These are phyloP conservation scores for Saturnispora sekii DNA, from an alignment of 805 yeast species.

Conservation along the genomic window DNA sequence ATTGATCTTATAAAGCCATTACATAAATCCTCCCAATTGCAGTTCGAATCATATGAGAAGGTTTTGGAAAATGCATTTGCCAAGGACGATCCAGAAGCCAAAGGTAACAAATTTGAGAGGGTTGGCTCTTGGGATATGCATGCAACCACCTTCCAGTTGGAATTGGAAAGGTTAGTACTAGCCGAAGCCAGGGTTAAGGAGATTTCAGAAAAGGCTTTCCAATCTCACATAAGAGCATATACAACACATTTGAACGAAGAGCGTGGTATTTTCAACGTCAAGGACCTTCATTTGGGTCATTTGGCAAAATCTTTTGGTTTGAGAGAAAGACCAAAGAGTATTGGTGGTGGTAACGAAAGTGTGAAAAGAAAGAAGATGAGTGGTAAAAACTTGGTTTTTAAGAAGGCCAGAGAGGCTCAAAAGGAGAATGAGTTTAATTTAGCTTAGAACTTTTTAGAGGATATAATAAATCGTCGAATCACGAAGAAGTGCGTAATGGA, in stretches of 20 bases:
- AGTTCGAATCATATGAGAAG: constrained; percentile 39
- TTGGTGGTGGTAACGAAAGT: constrained; percentile 28
- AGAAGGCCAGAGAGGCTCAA: constrained; percentile 63
- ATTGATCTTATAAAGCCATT: constrained; percentile 48
- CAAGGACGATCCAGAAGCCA: constrained; percentile 16
- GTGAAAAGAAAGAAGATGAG: constrained; percentile 45
- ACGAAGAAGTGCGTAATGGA: too few species aligned
- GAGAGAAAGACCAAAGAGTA: constrained; percentile 88
- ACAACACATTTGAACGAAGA: constrained; percentile 87
- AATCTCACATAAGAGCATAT: constrained; percentile 88
- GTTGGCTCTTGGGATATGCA: constrained; percentile 71
- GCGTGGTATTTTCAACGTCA: constrained; percentile 71
- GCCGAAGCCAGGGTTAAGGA: constrained; percentile 53
- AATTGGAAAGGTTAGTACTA: constrained; percentile 79
- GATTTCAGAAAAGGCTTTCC: constrained; percentile 70
- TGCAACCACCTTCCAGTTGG: constrained; percentile 94
- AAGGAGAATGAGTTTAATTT: constrained; percentile 72
- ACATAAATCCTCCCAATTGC: constrained; percentile 43
- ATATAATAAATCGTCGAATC: too few species aligned
- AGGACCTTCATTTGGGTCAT: constrained; percentile 85
- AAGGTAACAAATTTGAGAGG: constrained; percentile 17
- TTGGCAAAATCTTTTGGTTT: constrained; percentile 90
- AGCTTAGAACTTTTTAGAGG: constrained; percentile 10
- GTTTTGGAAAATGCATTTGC: constrained; percentile 23
- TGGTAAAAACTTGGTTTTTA: constrained; percentile 62